phyloP scores from a whole-genome alignment of 2,329 filamentous ascomycete genomes.

The Colletotrichum coccodes region DNA sequence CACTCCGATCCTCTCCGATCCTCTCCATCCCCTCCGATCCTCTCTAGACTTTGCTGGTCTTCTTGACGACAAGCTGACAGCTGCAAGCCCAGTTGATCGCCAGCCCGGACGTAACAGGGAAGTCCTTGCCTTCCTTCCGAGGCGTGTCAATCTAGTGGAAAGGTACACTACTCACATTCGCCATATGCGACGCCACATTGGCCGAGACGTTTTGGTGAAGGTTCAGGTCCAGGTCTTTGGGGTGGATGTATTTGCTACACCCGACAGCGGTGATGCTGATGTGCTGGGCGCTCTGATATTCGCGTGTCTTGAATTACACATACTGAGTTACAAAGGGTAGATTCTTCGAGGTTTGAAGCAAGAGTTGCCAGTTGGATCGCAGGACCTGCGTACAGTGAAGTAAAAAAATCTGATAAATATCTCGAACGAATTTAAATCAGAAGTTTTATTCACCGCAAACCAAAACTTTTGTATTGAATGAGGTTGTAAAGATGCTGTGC shows the following conservation, averaged over 20 bases:
- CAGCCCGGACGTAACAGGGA: conserved; percentile 43
- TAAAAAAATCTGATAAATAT: too few species aligned
- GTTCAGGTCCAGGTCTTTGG: conserved; percentile 39
- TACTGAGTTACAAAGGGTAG: too few species aligned
- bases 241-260: conserved; percentile 57
- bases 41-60: conserved; percentile 51
- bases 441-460: too few species aligned
- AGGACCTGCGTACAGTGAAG: too few species aligned
- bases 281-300: too few species aligned
- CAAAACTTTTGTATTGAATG: too few species aligned
- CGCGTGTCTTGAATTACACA: too few species aligned
- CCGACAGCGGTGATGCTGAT: conserved; percentile 42
- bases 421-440: too few species aligned
- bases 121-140: conserved; percentile 48
- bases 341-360: too few species aligned
- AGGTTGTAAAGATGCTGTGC: too few species aligned
- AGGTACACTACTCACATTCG: conserved; percentile 46
- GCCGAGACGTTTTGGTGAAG: conserved; percentile 42
- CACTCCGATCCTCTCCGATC: neutral
- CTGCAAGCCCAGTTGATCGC: conserved; percentile 58
- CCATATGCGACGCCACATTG: conserved; percentile 50
- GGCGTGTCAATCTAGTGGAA: conserved; percentile 48
- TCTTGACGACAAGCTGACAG: conserved; percentile 48
- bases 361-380: too few species aligned
- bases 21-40: conserved; percentile 44